Evolutionary conservation across 2,329 filamentous ascomycete species (phyloP).

Genomic region (Xylariales sp.): DNA sequence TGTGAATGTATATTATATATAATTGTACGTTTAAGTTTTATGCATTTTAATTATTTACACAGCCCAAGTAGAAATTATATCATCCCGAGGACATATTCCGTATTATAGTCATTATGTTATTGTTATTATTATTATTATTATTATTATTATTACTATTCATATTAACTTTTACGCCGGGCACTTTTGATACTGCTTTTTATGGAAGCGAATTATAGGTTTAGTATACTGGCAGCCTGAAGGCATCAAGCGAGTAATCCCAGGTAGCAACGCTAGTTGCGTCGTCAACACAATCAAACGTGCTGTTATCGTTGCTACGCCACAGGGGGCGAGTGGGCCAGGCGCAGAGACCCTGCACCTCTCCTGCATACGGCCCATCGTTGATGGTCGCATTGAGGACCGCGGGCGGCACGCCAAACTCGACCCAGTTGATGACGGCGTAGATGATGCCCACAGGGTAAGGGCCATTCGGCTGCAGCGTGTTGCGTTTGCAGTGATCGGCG

Average conservation of each 20-base stretch:
- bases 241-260: constrained; percentile 20
- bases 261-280: constrained; percentile 13
- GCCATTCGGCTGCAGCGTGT: constrained; percentile 36
- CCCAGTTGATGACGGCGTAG: constrained; percentile 64
- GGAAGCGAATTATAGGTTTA: neutral
- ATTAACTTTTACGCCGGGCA: no score
- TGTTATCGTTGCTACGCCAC: constrained; percentile 17
- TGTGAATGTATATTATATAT: no score
- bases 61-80: no score
- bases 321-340: constrained; percentile 32
- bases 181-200: neutral
- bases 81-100: no score
- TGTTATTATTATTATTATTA: no score
- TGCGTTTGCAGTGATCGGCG: constrained; percentile 45
- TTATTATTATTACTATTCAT: no score
- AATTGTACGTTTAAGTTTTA: no score
- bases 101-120: no score
- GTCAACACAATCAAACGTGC: constrained; percentile 18
- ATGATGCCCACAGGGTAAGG: constrained; percentile 56
- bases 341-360: constrained; percentile 32
- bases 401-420: constrained; percentile 50
- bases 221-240: constrained; percentile 16
- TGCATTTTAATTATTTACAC: no score
- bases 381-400: constrained; percentile 32
- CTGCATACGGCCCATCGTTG: constrained; percentile 20